Conservation (phyloP, 2,329 filamentous ascomycete genomes). For the Fonsecaea pedrosoi region DNA sequence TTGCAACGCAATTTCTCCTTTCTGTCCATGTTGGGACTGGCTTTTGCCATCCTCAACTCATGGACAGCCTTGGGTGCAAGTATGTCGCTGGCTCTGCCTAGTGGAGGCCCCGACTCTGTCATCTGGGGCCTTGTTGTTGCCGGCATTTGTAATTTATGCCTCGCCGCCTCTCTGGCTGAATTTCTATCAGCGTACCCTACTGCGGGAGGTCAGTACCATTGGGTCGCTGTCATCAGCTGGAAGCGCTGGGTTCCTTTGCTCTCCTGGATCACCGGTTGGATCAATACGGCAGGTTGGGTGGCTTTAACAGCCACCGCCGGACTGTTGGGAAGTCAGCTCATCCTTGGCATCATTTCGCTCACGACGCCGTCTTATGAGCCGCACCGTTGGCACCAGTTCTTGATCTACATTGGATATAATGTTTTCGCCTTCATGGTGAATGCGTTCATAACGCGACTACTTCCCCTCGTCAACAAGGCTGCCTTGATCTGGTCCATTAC, state of each 20-base stretch:
- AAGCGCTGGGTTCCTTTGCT: conserved; percentile 63
- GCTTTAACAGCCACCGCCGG: conserved; percentile 72
- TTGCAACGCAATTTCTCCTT: conserved; percentile 65
- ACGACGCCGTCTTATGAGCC: conserved; percentile 64
- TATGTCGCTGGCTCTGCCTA: conserved; percentile 68
- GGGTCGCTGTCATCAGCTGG: conserved; percentile 70
- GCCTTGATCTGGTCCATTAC: conserved; percentile 74
- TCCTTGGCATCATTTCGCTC: conserved; percentile 69
- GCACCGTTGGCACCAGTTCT: conserved; percentile 73
- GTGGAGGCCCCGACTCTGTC: conserved; percentile 72
- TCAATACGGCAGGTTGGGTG: conserved; percentile 44
- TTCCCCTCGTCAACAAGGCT: conserved; percentile 71
- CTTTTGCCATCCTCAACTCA: conserved; percentile 68
- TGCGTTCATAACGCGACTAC: conserved; percentile 65
- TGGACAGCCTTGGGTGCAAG: conserved; percentile 68
- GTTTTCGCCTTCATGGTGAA: conserved; percentile 69
- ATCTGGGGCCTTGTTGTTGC: conserved; percentile 72
- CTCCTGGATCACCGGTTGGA: conserved; percentile 74
- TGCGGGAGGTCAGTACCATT: conserved; percentile 70
- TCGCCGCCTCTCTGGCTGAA: conserved; percentile 73
- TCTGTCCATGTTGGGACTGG: conserved; percentile 66
- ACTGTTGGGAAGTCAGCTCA: conserved; percentile 70
- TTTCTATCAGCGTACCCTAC: conserved; percentile 61
- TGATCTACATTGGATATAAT: conserved; percentile 72
- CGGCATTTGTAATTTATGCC: conserved; percentile 72